These are phyloP conservation scores for Verticillium nubilum DNA, from an alignment of 2,329 filamentous ascomycete genomes.

Conservation along the genomic window DNA sequence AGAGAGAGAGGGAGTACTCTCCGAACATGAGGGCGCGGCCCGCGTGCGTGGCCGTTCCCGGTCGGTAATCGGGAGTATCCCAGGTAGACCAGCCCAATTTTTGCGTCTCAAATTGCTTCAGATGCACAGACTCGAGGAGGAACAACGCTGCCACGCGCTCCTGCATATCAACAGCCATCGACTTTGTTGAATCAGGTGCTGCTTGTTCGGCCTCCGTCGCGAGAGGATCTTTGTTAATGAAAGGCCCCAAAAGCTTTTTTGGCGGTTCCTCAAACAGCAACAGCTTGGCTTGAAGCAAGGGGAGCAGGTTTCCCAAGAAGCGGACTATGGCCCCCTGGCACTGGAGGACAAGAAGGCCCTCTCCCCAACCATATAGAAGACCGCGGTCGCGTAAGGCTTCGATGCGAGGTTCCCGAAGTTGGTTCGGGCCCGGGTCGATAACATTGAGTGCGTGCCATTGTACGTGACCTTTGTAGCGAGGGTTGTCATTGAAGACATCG, in stretches of 20 bases:
- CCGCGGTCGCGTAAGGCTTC: not conserved
- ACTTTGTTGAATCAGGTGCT: not conserved
- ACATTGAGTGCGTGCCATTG: not conserved
- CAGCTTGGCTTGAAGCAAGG: not conserved
- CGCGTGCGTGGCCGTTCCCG: not conserved
- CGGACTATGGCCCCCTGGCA: conserved; percentile 2
- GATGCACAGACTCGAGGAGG: not conserved
- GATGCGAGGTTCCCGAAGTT: not conserved
- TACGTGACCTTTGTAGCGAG: not conserved
- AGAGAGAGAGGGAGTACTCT: not conserved
- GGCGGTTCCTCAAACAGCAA: not conserved
- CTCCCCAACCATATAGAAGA: conserved; percentile 3
- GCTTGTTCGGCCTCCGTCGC: not conserved
- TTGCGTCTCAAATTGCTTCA: not conserved
- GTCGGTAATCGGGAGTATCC: not conserved
- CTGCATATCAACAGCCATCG: not conserved
- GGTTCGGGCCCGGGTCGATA: not conserved
- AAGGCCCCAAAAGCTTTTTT: not conserved
- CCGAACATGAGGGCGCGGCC: not conserved
- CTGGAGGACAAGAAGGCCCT: conserved; percentile 4
- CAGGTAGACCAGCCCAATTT: not conserved
- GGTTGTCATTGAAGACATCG: not conserved
- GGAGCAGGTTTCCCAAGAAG: not conserved
- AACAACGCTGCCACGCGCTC: not conserved
- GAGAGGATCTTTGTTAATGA: not conserved